Evolutionary conservation across 2,329 filamentous ascomycete species (phyloP).

Genomic region (Colletotrichum chlorophyti): DNA sequence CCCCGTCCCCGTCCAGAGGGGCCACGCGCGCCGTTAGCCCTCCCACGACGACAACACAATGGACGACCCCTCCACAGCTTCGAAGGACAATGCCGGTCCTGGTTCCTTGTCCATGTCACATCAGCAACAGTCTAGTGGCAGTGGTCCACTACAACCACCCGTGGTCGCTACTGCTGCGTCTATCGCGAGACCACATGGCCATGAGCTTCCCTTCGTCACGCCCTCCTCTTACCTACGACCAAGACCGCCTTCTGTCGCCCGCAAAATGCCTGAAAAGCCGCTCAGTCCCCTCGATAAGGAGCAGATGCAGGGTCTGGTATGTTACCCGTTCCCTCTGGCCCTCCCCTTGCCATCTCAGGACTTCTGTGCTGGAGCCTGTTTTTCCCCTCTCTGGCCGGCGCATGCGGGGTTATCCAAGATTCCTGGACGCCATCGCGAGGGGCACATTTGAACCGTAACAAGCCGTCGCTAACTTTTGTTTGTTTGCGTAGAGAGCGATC

Average conservation of each 20-base stretch:
- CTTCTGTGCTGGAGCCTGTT: background rate
- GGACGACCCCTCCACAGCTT: constrained; percentile 28
- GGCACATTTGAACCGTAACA: constrained; percentile 1
- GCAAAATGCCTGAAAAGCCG: constrained; percentile 38
- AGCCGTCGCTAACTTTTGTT: constrained; percentile 18
- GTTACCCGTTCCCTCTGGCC: constrained; percentile 36
- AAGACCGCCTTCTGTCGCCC: constrained; percentile 32
- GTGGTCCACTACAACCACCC: constrained; percentile 28
- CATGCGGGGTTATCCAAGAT: constrained; percentile 27
- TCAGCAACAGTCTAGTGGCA: constrained; percentile 27
- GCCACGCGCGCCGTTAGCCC: constrained; percentile 28
- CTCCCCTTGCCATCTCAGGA: constrained; percentile 5
- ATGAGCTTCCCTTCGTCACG: constrained; percentile 64
- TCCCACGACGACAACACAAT: constrained; percentile 28
- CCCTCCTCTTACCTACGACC: constrained; percentile 65
- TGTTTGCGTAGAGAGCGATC: constrained; percentile 74
- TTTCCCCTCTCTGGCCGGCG: constrained; percentile 2
- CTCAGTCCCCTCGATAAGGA: constrained; percentile 74
- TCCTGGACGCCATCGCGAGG: constrained; percentile 12
- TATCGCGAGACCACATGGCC: constrained; percentile 37
- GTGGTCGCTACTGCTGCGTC: constrained; percentile 31
- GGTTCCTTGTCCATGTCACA: constrained; percentile 26
- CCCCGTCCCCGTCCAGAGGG: constrained; percentile 21
- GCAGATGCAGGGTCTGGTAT: constrained; percentile 79
- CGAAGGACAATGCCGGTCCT: constrained; percentile 27